Conservation (phyloP, 2,329 filamentous ascomycete species). For the Aspergillus fumigatus region DNA sequence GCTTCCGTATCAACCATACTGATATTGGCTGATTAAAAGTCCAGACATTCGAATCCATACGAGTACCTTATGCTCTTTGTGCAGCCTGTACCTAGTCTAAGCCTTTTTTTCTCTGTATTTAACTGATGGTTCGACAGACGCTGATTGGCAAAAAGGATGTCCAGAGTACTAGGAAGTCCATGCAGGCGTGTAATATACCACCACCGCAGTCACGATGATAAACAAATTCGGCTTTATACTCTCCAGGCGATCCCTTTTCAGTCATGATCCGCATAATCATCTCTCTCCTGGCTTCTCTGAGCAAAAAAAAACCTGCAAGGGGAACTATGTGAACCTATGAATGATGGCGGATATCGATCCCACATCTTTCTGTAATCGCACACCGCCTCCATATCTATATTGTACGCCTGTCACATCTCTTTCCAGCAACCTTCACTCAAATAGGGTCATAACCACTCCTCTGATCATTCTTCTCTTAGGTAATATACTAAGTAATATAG, state of each 20-base stretch:
- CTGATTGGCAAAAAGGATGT: not conserved
- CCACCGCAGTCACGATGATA: not conserved
- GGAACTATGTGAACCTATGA: not conserved
- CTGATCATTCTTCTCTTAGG: not conserved
- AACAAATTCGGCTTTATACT: not conserved
- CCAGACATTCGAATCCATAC: too few relatives aligned
- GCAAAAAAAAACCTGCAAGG: not conserved
- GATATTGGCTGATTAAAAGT: too few relatives aligned
- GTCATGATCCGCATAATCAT: too few relatives aligned
- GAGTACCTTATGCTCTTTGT: too few relatives aligned
- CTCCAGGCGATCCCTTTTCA: too few relatives aligned
- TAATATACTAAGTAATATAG: too few relatives aligned
- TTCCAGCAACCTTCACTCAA: not conserved
- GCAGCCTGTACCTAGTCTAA: too few relatives aligned
- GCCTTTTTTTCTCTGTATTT: not conserved
- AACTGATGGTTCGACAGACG: not conserved
- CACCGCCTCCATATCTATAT: not conserved
- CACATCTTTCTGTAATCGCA: not conserved
- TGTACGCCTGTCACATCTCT: not conserved
- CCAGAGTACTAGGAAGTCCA: not conserved
- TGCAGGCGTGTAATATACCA: not conserved
- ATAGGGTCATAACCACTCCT: not conserved
- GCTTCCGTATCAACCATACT: too few relatives aligned
- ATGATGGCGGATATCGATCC: not conserved
- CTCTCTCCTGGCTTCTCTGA: not conserved